Evolutionary conservation across 2,329 filamentous ascomycete genomes (phyloP).

Genomic region (Trichoderma aggressivum): DNA sequence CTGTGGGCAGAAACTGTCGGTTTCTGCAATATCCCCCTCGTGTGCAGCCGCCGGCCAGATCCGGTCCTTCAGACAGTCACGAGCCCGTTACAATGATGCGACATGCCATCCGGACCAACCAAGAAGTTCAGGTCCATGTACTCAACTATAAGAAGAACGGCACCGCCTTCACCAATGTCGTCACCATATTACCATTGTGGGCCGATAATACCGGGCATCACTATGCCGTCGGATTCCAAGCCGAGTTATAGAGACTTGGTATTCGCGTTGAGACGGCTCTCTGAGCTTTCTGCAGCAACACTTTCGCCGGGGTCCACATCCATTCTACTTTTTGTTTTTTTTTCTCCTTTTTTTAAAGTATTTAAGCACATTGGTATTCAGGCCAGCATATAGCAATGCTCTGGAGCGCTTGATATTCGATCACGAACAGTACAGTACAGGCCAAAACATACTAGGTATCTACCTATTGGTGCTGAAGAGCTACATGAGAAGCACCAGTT

Average conservation of each 20-base stretch:
- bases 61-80: not conserved
- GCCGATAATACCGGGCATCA: constrained; percentile 63
- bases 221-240: constrained; percentile 79
- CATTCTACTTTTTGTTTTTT: not conserved
- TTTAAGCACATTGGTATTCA: not conserved
- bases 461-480: not conserved
- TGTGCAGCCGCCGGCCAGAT: not conserved
- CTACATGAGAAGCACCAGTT: not conserved
- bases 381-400: not conserved
- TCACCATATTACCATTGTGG: constrained; percentile 79
- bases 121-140: constrained; percentile 51
- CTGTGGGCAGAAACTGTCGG: constrained; percentile 76
- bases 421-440: not conserved
- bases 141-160: constrained; percentile 83
- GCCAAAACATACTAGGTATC: not conserved
- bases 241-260: constrained; percentile 49
- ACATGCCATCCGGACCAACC: constrained; percentile 41
- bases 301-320: no score
- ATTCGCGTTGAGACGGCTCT: no score
- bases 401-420: not conserved
- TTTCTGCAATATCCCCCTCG: constrained; percentile 77
- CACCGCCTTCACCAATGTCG: constrained; percentile 72
- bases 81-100: constrained; percentile 56
- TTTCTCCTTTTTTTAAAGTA: not conserved
- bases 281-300: not conserved